Percentiles rank a stretch among this genome's conserved stretches.
Evolutionary conservation across 345 rosid species (phyloP).

Genomic region (Anastatica hierochuntica): DNA sequence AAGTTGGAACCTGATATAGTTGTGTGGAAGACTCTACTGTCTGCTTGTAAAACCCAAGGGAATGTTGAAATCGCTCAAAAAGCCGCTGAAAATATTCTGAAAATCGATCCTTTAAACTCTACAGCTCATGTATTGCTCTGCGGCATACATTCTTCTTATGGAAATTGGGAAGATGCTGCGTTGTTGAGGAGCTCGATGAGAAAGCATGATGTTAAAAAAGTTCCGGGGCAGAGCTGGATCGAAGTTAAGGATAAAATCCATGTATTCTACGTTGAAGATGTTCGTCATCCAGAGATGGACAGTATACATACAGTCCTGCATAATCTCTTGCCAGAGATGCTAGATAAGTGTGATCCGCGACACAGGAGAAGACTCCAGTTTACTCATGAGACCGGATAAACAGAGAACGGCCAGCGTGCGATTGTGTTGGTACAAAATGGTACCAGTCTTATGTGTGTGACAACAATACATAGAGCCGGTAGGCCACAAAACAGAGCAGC

Average conservation of each 20-base stretch:
- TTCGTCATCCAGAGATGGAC: slow-evolving; percentile 51
- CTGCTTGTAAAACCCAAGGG: slow-evolving; percentile 66
- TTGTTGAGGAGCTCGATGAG: slow-evolving; percentile 51
- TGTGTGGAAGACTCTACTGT: slow-evolving; percentile 59
- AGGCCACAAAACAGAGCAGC: no score
- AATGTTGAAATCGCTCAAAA: slow-evolving; percentile 45
- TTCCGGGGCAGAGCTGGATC: slow-evolving; percentile 79
- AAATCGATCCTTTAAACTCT: slow-evolving; percentile 53
- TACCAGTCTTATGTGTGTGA: no score
- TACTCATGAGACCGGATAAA: neutral
- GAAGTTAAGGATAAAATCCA: slow-evolving; percentile 42
- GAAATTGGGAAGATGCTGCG: slow-evolving; percentile 53
- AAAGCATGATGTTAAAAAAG: slow-evolving; percentile 39
- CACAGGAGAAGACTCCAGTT: slow-evolving; percentile 16
- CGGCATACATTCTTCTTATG: slow-evolving; percentile 46
- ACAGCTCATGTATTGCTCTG: slow-evolving; percentile 58
- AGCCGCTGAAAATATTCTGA: slow-evolving; percentile 52
- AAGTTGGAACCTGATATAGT: slow-evolving; percentile 46
- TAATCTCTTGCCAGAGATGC: slow-evolving; percentile 37
- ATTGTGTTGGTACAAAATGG: no score
- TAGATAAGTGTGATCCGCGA: slow-evolving; percentile 29
- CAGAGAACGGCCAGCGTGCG: no score
- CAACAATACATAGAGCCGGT: no score
- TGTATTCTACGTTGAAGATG: slow-evolving; percentile 54
- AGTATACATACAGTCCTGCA: slow-evolving; percentile 33